A percentile compares a stretch with the other conserved stretches of the same genome.
These are phyloP conservation scores for Boeremia lycopersici DNA, from an alignment of 2,329 filamentous ascomycete genomes.

Conservation along the genomic window DNA sequence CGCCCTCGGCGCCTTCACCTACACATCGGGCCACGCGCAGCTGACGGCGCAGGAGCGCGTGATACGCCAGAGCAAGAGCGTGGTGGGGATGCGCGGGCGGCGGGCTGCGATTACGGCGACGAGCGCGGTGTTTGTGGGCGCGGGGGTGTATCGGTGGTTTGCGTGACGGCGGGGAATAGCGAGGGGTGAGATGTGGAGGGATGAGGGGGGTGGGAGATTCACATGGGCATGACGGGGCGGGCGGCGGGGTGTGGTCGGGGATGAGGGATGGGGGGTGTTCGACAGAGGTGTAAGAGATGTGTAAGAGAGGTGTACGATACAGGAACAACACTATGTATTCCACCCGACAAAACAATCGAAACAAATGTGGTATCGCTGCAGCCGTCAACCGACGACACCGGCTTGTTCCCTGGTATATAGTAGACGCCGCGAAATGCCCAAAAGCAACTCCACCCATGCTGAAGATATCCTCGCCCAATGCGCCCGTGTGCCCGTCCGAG, in stretches of 20 bases:
- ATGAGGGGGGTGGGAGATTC: neutral
- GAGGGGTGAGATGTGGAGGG: neutral
- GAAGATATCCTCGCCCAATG: slow-evolving; percentile 24
- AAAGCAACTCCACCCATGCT: slow-evolving; percentile 33
- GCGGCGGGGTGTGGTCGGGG: too few species aligned
- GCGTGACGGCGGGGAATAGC: slow-evolving; percentile 19
- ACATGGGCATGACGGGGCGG: too few species aligned
- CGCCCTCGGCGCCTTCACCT: slow-evolving; percentile 55
- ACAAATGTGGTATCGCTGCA: slow-evolving; percentile 22
- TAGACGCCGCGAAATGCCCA: slow-evolving; percentile 35
- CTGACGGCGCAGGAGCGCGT: slow-evolving; percentile 48
- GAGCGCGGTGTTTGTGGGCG: slow-evolving; percentile 49
- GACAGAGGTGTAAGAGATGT: too few species aligned
- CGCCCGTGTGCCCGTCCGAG: slow-evolving; percentile 20
- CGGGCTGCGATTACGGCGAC: slow-evolving; percentile 50
- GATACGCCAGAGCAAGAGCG: slow-evolving; percentile 50
- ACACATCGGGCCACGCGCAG: slow-evolving; percentile 53
- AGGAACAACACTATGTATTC: neutral
- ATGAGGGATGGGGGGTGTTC: too few species aligned
- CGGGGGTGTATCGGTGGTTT: slow-evolving; percentile 53
- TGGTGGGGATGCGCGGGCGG: slow-evolving; percentile 51
- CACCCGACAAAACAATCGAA: neutral
- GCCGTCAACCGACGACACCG: slow-evolving; percentile 15
- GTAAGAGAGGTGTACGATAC: too few species aligned
- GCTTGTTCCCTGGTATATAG: slow-evolving; percentile 23